Evolutionary conservation across 163 green algal genomes (phyloP), one percentile per base, ranked within the genome.

Genomic region (Scenedesmus sp.): DNA sequence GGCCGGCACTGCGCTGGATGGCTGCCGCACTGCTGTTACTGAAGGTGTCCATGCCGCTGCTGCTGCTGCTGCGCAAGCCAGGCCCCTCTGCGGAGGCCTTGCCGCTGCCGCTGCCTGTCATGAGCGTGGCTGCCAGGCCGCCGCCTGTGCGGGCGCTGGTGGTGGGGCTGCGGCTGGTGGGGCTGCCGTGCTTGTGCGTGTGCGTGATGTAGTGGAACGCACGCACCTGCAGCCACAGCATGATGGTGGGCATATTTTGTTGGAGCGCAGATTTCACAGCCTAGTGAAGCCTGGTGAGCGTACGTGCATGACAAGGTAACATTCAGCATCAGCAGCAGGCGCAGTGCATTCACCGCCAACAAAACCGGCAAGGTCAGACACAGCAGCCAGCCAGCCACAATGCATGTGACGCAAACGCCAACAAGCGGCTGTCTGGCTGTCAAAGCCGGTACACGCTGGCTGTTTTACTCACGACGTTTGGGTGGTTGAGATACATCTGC

Each of bases 401-500:
- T n/a, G n/a, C n/a, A n/a, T n/a, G n/a, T n/a, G n/a, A n/a, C n/a
- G n/a, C n/a, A n/a, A n/a, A n/a, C n/a, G n/a, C n/a, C n/a, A n/a
- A n/a, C n/a, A n/a, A n/a, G n/a, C 10, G 46, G 46, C 10, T 53
- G 46, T 16, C 46, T 6, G 10, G 46, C 46, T 10, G 6, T 10
- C 46, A 53, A 53, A 53, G 46, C 46, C n/a, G 24, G 9, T 13
- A 65, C 53, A 65, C 7, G 7, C 51, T 22, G 7, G 56, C 56
- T 70, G 61, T n/a, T 26, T 3, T 20, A 76, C 65, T 88, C 35
- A 88, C 83, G 51, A 88, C 61, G 59, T 88, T 88, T 7, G 24
- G 56, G 42, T 88, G 83, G 59, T 88, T 81, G 59, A 88, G 76
- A 16, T 42, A 59, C 56, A 88, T 81, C 56, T 81, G 76, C 37